Base-by-base conservation (phyloP, 2,329 filamentous ascomycete species). In the Polytolypa hystricis region DNA sequence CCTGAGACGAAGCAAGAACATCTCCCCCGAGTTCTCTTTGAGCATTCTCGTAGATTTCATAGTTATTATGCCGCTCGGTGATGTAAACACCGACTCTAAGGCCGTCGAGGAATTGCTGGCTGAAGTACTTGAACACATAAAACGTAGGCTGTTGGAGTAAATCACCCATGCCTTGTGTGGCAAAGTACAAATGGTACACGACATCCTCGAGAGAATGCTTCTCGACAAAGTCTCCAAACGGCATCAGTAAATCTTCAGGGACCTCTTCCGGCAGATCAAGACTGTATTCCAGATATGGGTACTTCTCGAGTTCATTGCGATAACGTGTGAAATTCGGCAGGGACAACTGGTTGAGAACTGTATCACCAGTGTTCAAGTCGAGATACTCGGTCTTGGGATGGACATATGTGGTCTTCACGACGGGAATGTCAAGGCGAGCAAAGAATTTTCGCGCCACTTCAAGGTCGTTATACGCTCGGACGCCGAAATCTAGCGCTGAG, bases 181-280 rank as follows among this genome's bases (percentile, higher is more conserved):
- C 48, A 18, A 30, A 15, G 9, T 36, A 44, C 8, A 56, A 43
- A 3, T 40, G 15, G n/a, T 45, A 40, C 11, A 51, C 31, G 4
- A 43, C 45, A 2, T 43, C 36, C 6, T 46, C 39, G 4, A 55
- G 31, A n/a, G 44, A 23, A 35, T 57, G 46, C 21, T 50, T 50
- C 15, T 43, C 37, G 1, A 49, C 47, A 18, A 57, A 57, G 1
- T 55, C 46, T 1, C 43, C 40, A 44, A 57, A 56, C 1, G 53
- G 47, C 11, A 51, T 33, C 4, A 55, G 25, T 10, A 57, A 38
- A 11, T 54, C 54, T 26, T 51, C 52, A 0, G 56, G 53, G 4
- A 59, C 44, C 1, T 47, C 47, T 4, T 55, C 43, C 0, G 51
- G 48, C 2, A 57, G 47, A 9, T 46, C 35, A 27, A 47, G 50